A percentile compares a stretch with the other conserved stretches of the same genome.
These are phyloP conservation scores for Chytridium lagenaria DNA, from an alignment of 371 early-diverging fungal species.

Conservation along the genomic window DNA sequence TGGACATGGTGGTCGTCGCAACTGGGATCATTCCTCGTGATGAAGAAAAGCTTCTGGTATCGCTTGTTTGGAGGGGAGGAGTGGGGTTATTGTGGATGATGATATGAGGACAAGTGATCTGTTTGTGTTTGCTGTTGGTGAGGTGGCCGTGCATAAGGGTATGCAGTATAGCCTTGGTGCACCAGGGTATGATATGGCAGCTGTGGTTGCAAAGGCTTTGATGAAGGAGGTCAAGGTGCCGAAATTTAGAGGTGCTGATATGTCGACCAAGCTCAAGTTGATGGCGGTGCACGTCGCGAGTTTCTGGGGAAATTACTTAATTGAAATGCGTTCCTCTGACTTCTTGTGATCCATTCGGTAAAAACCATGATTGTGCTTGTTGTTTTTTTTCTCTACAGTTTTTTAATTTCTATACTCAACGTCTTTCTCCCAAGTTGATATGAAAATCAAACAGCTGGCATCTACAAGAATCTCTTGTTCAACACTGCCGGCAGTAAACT, in stretches of 20 bases:
- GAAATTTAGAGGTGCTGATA: constrained; percentile 65
- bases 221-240: constrained; percentile 38
- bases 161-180: constrained; percentile 61
- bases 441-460: constrained; percentile 30
- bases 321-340: constrained; percentile 41
- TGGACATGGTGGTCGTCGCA: constrained; percentile 65
- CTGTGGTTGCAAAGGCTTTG: constrained; percentile 64
- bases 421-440: too few species aligned
- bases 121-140: constrained; percentile 71
- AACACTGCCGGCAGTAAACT: constrained; percentile 67
- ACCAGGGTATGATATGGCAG: constrained; percentile 76
- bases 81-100: constrained; percentile 66
- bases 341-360: constrained; percentile 66
- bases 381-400: neutral
- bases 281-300: constrained; percentile 73
- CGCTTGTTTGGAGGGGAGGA: constrained; percentile 48
- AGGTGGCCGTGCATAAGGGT: constrained; percentile 61
- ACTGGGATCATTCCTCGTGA: constrained; percentile 69
- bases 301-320: constrained; percentile 72
- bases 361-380: neutral
- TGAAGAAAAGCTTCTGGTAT: constrained; percentile 54
- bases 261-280: constrained; percentile 74
- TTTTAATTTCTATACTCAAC: neutral
- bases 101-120: constrained; percentile 53
- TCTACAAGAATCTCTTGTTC: constrained; percentile 70